Percentiles rank a stretch among this genome's conserved stretches.
Evolutionary conservation across 176 grass and related monocot species (phyloP).

Genomic region (Avena atlantica): DNA sequence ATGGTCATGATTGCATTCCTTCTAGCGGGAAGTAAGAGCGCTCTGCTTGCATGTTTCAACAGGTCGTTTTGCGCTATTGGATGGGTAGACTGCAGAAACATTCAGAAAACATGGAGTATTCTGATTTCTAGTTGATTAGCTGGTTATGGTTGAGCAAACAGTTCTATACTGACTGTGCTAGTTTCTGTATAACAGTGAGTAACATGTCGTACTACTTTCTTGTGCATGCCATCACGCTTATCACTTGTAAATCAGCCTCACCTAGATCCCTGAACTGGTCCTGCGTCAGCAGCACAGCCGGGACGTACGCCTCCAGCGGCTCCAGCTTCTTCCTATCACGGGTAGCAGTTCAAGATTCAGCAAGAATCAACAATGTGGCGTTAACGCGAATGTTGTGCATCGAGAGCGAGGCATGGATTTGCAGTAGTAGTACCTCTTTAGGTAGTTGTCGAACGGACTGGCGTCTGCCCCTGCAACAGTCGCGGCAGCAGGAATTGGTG

Average conservation of each 20-base stretch:
- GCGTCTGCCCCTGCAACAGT: slow-evolving; percentile 59
- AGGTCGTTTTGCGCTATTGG: background rate
- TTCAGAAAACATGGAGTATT: background rate
- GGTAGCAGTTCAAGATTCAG: slow-evolving; percentile 6
- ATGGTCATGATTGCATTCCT: background rate
- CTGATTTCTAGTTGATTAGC: background rate
- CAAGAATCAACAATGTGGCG: background rate
- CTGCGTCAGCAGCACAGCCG: slow-evolving; percentile 78
- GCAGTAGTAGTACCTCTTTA: slow-evolving; percentile 58
- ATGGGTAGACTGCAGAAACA: background rate
- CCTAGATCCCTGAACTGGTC: slow-evolving; percentile 87
- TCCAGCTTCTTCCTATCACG: slow-evolving; percentile 88
- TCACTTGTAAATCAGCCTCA: slow-evolving; percentile 29
- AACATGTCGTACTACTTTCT: background rate
- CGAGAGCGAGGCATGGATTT: background rate
- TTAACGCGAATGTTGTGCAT: background rate
- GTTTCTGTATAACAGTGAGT: background rate
- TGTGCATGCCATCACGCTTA: no score
- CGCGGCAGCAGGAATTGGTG: slow-evolving; percentile 8
- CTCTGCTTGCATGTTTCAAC: background rate
- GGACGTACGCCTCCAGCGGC: slow-evolving; percentile 82
- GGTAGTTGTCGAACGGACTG: slow-evolving; percentile 82
- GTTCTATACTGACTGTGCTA: no score
- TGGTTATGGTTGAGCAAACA: background rate
- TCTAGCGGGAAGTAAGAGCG: background rate